phyloP scores from a whole-genome alignment of 331 rosid species.

The Arachis monticola region DNA sequence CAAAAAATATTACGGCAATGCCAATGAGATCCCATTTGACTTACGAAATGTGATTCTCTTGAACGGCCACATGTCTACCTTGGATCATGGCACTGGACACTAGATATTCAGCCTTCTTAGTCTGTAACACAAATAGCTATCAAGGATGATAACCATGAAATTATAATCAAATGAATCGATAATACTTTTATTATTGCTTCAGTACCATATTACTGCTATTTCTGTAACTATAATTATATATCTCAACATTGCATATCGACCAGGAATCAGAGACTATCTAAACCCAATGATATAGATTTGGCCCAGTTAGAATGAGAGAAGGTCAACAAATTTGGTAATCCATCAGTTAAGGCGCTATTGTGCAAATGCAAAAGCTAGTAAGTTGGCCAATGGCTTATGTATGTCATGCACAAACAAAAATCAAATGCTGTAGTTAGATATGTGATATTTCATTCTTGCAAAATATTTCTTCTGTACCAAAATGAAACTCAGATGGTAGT shows the following conservation, averaged over 20 bases:
- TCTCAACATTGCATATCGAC: background rate
- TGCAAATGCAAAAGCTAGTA: too few species aligned
- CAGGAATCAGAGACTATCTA: background rate
- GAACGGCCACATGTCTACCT: slow-evolving; percentile 10
- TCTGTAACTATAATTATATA: background rate
- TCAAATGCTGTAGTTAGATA: slow-evolving; percentile 4
- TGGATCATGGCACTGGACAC: background rate
- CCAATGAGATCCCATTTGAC: slow-evolving; percentile 11
- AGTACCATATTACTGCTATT: background rate
- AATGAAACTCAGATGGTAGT: background rate
- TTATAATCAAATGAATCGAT: background rate
- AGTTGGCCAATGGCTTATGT: too few species aligned
- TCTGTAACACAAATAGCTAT: slow-evolving; percentile 23
- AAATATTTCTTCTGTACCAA: background rate
- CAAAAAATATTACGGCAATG: background rate
- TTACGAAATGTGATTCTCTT: slow-evolving; percentile 5
- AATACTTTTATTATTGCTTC: background rate
- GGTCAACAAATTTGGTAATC: slow-evolving; percentile 4
- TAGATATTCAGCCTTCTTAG: slow-evolving; percentile 4
- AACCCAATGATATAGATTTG: background rate
- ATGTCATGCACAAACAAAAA: slow-evolving; percentile 16
- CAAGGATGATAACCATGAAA: background rate
- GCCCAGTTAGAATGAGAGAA: background rate
- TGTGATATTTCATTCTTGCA: slow-evolving; percentile 14
- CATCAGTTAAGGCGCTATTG: too few species aligned